Conservation (phyloP, 345 rosid species). For the Citrus australasica region DNA sequence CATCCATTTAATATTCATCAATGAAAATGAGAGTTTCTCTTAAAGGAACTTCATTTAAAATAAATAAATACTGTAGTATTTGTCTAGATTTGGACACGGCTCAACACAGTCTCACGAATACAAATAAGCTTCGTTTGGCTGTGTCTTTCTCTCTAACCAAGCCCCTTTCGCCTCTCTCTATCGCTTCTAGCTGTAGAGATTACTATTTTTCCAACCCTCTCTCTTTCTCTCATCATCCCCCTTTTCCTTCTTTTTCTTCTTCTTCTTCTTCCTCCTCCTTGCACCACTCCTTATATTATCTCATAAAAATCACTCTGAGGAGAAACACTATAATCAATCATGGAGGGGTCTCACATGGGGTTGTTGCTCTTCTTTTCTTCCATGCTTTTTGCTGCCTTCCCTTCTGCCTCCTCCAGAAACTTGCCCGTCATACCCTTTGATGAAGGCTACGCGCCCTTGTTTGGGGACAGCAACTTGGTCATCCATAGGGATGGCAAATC, state of each 20-base stretch:
- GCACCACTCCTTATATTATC: too few relatives aligned
- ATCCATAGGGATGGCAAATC: constrained; percentile 74
- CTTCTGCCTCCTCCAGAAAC: constrained; percentile 45
- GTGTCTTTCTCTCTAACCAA: too few relatives aligned
- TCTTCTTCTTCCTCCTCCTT: background rate
- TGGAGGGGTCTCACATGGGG: constrained; percentile 18
- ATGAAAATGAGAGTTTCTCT: too few relatives aligned
- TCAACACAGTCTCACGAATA: too few relatives aligned
- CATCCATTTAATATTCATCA: too few relatives aligned
- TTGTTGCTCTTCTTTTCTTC: constrained; percentile 28
- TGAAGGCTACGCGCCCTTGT: constrained; percentile 86
- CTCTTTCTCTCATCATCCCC: constrained; percentile 4
- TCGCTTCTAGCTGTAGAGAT: too few relatives aligned
- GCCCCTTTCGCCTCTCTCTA: too few relatives aligned
- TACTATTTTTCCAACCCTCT: background rate
- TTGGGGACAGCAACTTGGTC: constrained; percentile 76
- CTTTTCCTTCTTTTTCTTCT: constrained; percentile 23
- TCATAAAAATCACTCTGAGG: too few relatives aligned
- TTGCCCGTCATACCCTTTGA: constrained; percentile 70
- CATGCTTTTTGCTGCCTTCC: constrained; percentile 39
- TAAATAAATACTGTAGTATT: too few relatives aligned
- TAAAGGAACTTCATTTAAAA: too few relatives aligned
- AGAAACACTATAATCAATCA: constrained; percentile 33
- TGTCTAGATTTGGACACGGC: too few relatives aligned
- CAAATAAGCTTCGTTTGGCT: too few relatives aligned